Conservation (phyloP, 768 basidiomycete genomes). For the Pulveroboletus sp. region DNA sequence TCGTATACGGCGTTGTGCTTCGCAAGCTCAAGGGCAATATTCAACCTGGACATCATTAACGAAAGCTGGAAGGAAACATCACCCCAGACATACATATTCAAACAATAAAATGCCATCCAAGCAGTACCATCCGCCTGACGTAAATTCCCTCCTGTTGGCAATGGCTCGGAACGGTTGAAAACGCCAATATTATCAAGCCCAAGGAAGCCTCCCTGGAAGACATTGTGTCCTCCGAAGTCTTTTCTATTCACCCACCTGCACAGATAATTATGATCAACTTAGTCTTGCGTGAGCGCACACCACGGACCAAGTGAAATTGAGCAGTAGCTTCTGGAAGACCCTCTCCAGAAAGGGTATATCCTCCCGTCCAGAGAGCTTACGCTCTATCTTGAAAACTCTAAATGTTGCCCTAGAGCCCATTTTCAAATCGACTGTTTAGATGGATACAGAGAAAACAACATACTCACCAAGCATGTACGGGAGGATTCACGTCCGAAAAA, state of each 20-base stretch:
- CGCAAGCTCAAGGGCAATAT: slow-evolving; percentile 94
- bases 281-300: background rate
- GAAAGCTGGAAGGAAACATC: background rate
- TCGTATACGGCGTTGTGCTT: slow-evolving; percentile 98
- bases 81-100: slow-evolving; percentile 72
- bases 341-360: slow-evolving; percentile 92
- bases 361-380: slow-evolving; percentile 87
- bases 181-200: slow-evolving; percentile 97
- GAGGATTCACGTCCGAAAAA: slow-evolving; percentile 96
- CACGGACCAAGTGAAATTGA: slow-evolving; percentile 92
- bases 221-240: slow-evolving; percentile 89
- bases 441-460: background rate
- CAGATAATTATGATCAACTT: background rate
- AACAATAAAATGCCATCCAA: slow-evolving; percentile 99
- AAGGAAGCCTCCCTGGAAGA: slow-evolving; percentile 98
- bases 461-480: slow-evolving; percentile 91
- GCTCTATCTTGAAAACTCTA: slow-evolving; percentile 98
- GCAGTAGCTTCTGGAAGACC: slow-evolving; percentile 94
- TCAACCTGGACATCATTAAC: slow-evolving; percentile 55
- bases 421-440: background rate
- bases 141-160: slow-evolving; percentile 89
- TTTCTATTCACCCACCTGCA: slow-evolving; percentile 97
- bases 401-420: slow-evolving; percentile 75
- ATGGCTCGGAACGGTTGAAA: slow-evolving; percentile 95
- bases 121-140: slow-evolving; percentile 98